A percentile compares a stretch with the other conserved stretches of the same genome.
These are phyloP conservation scores for Suhomyces atakaporum DNA, from an alignment of 1,139 yeast species.

Conservation along the genomic window DNA sequence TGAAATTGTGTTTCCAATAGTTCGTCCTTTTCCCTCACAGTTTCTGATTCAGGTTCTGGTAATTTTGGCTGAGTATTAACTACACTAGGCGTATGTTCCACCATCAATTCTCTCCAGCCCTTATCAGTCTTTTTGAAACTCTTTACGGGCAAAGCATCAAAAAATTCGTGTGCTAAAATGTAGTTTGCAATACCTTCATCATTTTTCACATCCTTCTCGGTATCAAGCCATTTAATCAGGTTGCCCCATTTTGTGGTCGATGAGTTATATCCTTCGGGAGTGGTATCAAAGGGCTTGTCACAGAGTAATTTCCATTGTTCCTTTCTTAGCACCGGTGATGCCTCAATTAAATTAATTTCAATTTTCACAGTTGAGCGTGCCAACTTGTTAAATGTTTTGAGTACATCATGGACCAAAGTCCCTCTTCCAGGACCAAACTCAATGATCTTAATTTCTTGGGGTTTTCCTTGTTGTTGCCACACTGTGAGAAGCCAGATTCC, in stretches of 20 bases:
- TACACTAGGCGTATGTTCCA: constrained; percentile 52
- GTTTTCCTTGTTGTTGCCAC: constrained; percentile 61
- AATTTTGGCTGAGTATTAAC: constrained; percentile 40
- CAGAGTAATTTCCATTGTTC: constrained; percentile 60
- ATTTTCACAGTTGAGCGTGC: constrained; percentile 30
- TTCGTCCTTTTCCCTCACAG: constrained; percentile 12
- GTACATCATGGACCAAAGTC: constrained; percentile 68
- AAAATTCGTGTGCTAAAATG: constrained; percentile 81
- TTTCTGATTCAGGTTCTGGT: constrained; percentile 17
- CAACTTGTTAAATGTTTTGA: constrained; percentile 50
- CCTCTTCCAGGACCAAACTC: constrained; percentile 92
- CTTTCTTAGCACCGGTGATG: constrained; percentile 63
- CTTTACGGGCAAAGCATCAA: constrained; percentile 82
- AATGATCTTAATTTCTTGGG: constrained; percentile 54
- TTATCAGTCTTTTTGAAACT: constrained; percentile 60
- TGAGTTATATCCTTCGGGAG: constrained; percentile 34
- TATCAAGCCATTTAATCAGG: constrained; percentile 66
- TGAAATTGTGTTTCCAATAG: constrained; percentile 52
- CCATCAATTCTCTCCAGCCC: constrained; percentile 81
- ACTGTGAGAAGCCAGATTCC: constrained; percentile 71
- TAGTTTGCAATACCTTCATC: constrained; percentile 52
- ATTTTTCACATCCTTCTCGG: constrained; percentile 55
- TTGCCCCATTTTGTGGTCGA: constrained; percentile 58
- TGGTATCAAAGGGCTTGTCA: constrained; percentile 21
- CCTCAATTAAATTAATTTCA: constrained; percentile 66